Percentiles rank a stretch among this genome's conserved stretches.
Conservation (phyloP, 768 basidiomycete species). For the Cystobasidium onofrii region DNA sequence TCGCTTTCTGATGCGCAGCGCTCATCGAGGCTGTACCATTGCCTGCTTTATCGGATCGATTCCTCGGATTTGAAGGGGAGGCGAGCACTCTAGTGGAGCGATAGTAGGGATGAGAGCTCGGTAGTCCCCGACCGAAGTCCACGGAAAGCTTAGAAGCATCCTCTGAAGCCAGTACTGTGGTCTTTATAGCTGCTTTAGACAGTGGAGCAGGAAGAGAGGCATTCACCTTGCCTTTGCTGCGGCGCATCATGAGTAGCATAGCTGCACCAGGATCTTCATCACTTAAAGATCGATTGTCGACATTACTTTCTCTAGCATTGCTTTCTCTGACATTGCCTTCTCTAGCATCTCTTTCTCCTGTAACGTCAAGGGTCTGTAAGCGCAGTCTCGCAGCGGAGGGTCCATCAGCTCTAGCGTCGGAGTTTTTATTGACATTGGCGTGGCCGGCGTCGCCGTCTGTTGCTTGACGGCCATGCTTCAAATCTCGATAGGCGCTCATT, state of each 20-base stretch:
- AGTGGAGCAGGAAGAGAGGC: slow-evolving; percentile 10
- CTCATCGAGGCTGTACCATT: background rate
- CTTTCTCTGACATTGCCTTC: too few species aligned
- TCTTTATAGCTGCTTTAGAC: background rate
- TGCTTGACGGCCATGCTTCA: too few species aligned
- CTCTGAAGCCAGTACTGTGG: background rate
- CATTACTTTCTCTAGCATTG: too few species aligned
- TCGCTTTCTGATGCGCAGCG: background rate
- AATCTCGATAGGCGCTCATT: too few species aligned
- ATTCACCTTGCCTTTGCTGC: background rate
- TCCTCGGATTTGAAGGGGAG: background rate
- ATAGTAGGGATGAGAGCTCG: slow-evolving; percentile 29
- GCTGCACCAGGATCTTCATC: slow-evolving; percentile 7
- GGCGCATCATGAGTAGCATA: slow-evolving; percentile 20
- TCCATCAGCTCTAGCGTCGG: too few species aligned
- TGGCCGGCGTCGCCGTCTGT: too few species aligned
- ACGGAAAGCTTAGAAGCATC: background rate
- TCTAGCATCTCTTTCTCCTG: background rate
- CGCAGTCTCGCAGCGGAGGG: background rate
- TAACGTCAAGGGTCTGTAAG: background rate
- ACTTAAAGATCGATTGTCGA: too few species aligned
- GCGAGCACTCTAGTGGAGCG: slow-evolving; percentile 16
- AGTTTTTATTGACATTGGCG: too few species aligned
- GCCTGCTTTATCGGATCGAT: background rate
- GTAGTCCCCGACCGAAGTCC: background rate